Base-by-base conservation (phyloP, 805 yeast species). In the Starmerella apis region DNA sequence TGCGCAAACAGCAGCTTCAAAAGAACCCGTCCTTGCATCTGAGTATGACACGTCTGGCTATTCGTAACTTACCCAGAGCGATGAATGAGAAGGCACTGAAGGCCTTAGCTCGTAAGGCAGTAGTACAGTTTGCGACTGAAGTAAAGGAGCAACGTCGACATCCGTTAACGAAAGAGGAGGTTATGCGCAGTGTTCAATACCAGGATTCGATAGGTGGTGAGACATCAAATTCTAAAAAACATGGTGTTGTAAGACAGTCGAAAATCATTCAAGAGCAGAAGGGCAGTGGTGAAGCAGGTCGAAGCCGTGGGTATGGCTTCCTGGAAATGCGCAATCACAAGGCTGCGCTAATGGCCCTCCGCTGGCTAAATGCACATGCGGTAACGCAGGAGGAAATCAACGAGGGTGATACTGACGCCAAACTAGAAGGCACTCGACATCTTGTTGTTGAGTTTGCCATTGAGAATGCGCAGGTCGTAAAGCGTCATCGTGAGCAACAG, bases 281-380 rank as follows among this genome's bases (percentile, higher is more conserved):
- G 65, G 95, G 87, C 7, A 72, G 90, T 8, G 94, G 94, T 19
- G 82, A 81, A 23, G 68, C 74, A 25, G 98, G 98, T 50, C 77
- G 98, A 67, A 81, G 92, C 62, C 81, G 96, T 72, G 98, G 98
- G 53, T 92, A 90, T 62, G 98, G 98, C 56, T 90, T 92, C 73
- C 68, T 92, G 41, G 97, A 92, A 68, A 87, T 75, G 66, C 80
- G 87, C 67, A 95, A 88, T 66, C 98, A 92, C 66, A 83, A 83
- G 66, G 65, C 81, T 55, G 97, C 98, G 0, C 74, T 92, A 57
- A 88, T 87, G 96, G 96, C 94, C 2, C 76, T 92, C 50, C 79
- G 98, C 72, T 92, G 96, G 95, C 74, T 92, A 65, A 92, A 92
- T 65, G 95, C 95, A 7, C 96, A 90, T 63, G 81, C 78, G 61